Evolutionary conservation across 176 grass and related monocot species (phyloP), one percentile per base, ranked within the genome.

Genomic region (Pharus latifolius): DNA sequence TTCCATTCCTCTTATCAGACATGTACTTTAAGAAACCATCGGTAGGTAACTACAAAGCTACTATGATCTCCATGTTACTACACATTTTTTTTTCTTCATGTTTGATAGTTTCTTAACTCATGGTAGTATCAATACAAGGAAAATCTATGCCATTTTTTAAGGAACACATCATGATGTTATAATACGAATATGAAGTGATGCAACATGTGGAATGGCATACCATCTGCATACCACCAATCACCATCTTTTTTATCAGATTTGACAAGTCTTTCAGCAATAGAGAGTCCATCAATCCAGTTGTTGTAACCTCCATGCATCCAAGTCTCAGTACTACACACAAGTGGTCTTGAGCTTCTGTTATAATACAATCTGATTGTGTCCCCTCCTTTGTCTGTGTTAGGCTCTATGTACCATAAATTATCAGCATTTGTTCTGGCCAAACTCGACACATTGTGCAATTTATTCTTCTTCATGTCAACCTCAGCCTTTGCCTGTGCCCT

Each of bases 241-340:
- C 74, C 84, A 58, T 83, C 77, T 46, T 26, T 58, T 13, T 85
- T 86, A 43, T 85, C 79, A 19, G 52, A 67, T 29, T 47, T 63
- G 26, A 69, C 56, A 78, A 92, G 81, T 31, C 65, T 82, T 80
- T 90, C 84, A 29, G 58, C 27, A 50, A 97, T 75, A 51, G 81
- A 97, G 26, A 92, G 70, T 37, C 89, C 94, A 74, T 97, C 81
- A 27, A 44, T 72, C 94, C 94, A 97, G 74, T 80, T 90, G 60
- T 97, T 97, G 75, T 77, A 85, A 57, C 89, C 89, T 56, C 86
- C 86, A 78, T 97, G 94, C 78, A 97, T 78, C 89, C 94, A 97
- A 42, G 92, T 85, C 54, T 97, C 77, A 71, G 50, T 49, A 63
- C 78, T 68, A 83, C 83, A 80, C 48, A 70, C 70, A 70, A 92